Base-by-base conservation (phyloP, 2,329 filamentous ascomycete species). In the Ophiostoma tasmaniense region DNA sequence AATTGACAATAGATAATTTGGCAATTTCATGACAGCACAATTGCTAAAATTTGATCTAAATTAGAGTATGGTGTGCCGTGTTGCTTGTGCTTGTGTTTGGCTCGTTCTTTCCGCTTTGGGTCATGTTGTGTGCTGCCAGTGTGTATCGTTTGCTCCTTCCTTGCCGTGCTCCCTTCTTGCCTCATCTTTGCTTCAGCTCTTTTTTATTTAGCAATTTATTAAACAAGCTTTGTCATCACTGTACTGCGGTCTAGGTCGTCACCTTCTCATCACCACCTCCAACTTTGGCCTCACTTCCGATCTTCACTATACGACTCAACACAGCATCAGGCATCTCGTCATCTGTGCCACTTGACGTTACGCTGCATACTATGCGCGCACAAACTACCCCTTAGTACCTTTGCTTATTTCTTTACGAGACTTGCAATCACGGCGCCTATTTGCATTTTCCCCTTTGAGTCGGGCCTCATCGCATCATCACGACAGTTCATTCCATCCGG, bases 311-410 rank as follows among this genome's bases (percentile, higher is more conserved):
- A 1, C 33, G 0, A 3, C 22, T n/a, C 55, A 61, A 6, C 22
- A 65, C n/a, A 45, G 4, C 22, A 65, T 11, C 10, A 14, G 6
- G 22, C 37, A 45, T 39, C 64, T 65, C 37, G 64, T 65, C 64
- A 61, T 61, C 55, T 61, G 55, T 30, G 55, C 64, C n/a, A 45
- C 33, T 45, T 45, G 37, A 39, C 64, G 64, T 65, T 65, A 65
- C 64, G 64, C 64, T 13, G 64, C 64, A 65, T 65, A 37, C 64
- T 45, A 13, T 65, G 64, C 64, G 64, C 37, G 64, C 64, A 65
- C 64, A 42, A 28, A 30, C 33, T 22, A 20, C n/a, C 35, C 37
- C 37, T 22, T 42, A 45, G 25, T 64, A 35, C 17, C 39, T n/a
- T 42, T 7, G 1, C n/a, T 25, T 14, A 13, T 42, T n/a, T 65